Evolutionary conservation across 441 rosid species (phyloP).

Genomic region (Euphorbia schlechtendalii): DNA sequence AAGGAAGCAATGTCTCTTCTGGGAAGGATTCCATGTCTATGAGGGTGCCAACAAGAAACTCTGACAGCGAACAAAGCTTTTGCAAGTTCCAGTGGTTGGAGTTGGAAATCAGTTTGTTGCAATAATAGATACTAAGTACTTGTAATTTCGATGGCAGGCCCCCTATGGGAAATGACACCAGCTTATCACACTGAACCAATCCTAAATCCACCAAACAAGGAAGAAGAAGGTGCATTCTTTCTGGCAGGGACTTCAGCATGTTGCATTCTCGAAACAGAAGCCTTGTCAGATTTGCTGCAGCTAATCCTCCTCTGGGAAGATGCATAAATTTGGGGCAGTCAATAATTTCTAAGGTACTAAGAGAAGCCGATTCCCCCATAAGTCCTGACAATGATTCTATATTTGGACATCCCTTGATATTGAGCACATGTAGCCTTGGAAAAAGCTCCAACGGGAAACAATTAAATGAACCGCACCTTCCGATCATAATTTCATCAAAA

Average conservation of each 20-base stretch:
- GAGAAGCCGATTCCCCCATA: slow-evolving; percentile 21
- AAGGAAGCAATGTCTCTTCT: slow-evolving; percentile 34
- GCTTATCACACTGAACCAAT: slow-evolving; percentile 25
- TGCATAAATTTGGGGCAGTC: slow-evolving; percentile 29
- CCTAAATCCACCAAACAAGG: slow-evolving; percentile 26
- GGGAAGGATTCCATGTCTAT: slow-evolving; percentile 34
- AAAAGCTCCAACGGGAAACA: slow-evolving; percentile 29
- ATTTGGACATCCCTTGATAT: slow-evolving; percentile 24
- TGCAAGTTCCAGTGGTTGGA: slow-evolving; percentile 25
- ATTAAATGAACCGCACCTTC: slow-evolving; percentile 20
- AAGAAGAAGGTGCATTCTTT: slow-evolving; percentile 22
- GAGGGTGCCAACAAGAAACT: slow-evolving; percentile 25
- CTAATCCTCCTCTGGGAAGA: slow-evolving; percentile 34
- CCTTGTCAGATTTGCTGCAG: slow-evolving; percentile 22
- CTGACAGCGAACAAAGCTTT: slow-evolving; percentile 28
- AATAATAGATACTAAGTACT: slow-evolving; percentile 25
- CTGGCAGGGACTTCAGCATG: slow-evolving; percentile 32
- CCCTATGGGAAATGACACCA: slow-evolving; percentile 30
- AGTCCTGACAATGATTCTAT: slow-evolving; percentile 25
- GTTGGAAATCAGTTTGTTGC: slow-evolving; percentile 32
- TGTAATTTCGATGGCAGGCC: slow-evolving; percentile 30
- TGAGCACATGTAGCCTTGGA: slow-evolving; percentile 28
- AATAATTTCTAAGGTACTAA: slow-evolving; percentile 24
- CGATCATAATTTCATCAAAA: slow-evolving; percentile 11
- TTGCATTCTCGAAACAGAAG: slow-evolving; percentile 32